Base-by-base conservation (phyloP, 768 basidiomycete species). In the Leccinellum albellum region DNA sequence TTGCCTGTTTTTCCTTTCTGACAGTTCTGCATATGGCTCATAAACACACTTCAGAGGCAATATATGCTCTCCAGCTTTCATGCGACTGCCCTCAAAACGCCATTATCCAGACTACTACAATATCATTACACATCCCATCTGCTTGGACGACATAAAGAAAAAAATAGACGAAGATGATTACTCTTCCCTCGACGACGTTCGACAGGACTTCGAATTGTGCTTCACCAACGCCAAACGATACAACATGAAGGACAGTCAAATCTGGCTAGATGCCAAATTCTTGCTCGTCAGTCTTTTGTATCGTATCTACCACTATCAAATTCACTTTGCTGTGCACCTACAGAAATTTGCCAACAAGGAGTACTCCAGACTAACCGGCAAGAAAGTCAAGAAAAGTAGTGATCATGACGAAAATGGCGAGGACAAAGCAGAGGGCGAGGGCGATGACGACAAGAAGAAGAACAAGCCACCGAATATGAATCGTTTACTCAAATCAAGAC, bases 61-160 rank as follows among this genome's bases (percentile, higher is more conserved):
- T 58, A 69, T 75, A 61, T 76, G 89, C 56, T 84, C 88, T 24
- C 60, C 75, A 58, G 83, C 82, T 64, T 94, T 92, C 71, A 69
- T 87, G 66, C 82, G 80, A 57, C 80, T 85, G 61, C 89, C 89
- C 20, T 79, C 84, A 45, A 89, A 86, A 73, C 82, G 84, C 56
- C 76, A 77, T 56, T 92, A 90, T 72, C 83, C 92, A 40, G 94
- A 95, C 76, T 98, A 98, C 74, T 97, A 95, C 73, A 68, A 73
- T 23, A 59, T 87, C 61, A 96, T 95, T 68, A 78, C 84, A 63
- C 78, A 82, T 24, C 94, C 95, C 29, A 91, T 97, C 63, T 86
- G 91, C 26, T 77, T 97, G 51, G 89, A 92, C 45, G 91, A 95
- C 61, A 93, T 97, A 76, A 92, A 92, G 79, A 81, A 83, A 64